Evolutionary conservation across 2,329 filamentous ascomycete species (phyloP).

Genomic region (Aspergillus novofumigatus): DNA sequence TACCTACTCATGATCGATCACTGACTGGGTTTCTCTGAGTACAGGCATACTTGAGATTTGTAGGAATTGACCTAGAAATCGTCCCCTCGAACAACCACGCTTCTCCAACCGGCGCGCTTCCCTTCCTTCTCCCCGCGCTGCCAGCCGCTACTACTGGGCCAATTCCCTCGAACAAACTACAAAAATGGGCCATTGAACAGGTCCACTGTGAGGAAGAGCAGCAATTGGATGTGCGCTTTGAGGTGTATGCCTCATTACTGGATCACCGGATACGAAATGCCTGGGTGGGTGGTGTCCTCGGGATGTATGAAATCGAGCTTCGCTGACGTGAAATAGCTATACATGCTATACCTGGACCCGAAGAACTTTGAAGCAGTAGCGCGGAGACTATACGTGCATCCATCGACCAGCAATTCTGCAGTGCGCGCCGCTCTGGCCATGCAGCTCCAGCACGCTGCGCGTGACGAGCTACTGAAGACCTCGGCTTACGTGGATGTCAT

Average conservation of each 20-base stretch:
- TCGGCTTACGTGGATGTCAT: slow-evolving; percentile 51
- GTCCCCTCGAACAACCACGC: slow-evolving; percentile 85
- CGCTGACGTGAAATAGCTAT: slow-evolving; percentile 51
- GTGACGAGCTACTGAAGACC: slow-evolving; percentile 67
- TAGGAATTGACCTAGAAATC: slow-evolving; percentile 62
- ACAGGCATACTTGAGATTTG: slow-evolving; percentile 78
- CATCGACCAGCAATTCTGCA: slow-evolving; percentile 55
- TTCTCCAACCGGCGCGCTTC: slow-evolving; percentile 80
- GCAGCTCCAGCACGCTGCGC: slow-evolving; percentile 69
- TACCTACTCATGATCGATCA: background rate
- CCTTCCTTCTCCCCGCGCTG: slow-evolving; percentile 68
- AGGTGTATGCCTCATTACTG: slow-evolving; percentile 74
- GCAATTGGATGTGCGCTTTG: slow-evolving; percentile 54
- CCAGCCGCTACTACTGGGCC: slow-evolving; percentile 41
- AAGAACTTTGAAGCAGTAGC: slow-evolving; percentile 64
- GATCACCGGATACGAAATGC: slow-evolving; percentile 75
- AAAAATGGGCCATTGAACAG: slow-evolving; percentile 61
- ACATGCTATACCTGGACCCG: slow-evolving; percentile 72
- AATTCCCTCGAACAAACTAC: slow-evolving; percentile 62
- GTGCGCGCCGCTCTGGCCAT: slow-evolving; percentile 61
- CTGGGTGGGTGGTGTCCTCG: slow-evolving; percentile 57
- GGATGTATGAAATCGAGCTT: background rate
- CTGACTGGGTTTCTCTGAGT: background rate
- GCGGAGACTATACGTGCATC: slow-evolving; percentile 63
- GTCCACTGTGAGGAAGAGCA: slow-evolving; percentile 45